Conservation (phyloP, 768 basidiomycete genomes). For the Suillus luteus region DNA sequence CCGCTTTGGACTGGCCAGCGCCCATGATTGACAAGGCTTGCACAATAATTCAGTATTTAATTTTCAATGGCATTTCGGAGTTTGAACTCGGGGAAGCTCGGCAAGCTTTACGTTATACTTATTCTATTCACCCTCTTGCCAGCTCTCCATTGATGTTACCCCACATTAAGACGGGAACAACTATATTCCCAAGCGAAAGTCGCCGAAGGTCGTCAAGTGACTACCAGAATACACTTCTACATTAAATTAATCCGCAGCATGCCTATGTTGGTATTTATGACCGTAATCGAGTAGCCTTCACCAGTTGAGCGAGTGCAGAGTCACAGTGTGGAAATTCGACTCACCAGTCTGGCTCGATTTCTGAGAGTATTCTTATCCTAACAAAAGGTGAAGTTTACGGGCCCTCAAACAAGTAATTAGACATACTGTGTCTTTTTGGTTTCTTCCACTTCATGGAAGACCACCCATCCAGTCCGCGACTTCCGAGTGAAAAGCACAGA, state of each 20-base stretch:
- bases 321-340: conserved; percentile 12
- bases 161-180: not conserved
- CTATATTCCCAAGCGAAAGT: not conserved
- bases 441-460: conserved; percentile 96
- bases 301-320: conserved; percentile 11
- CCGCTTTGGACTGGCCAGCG: conserved; percentile 63
- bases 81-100: not conserved
- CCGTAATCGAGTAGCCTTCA: conserved; percentile 52
- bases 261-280: conserved; percentile 46
- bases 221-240: not conserved
- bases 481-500: conserved; percentile 94
- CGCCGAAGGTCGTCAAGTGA: too few relatives aligned
- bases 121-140: too few relatives aligned
- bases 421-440: conserved; percentile 91
- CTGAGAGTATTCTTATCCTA: conserved; percentile 90
- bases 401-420: not conserved
- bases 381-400: conserved; percentile 16
- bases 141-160: not conserved
- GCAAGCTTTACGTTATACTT: not conserved
- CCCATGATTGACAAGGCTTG: conserved; percentile 49
- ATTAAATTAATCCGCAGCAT: not conserved
- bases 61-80: not conserved
- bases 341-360: conserved; percentile 94
- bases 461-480: conserved; percentile 88
- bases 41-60: not conserved